Percentiles rank a stretch among this genome's conserved stretches.
Evolutionary conservation across 441 rosid genomes (phyloP).

Genomic region (Euphorbia celastroides): DNA sequence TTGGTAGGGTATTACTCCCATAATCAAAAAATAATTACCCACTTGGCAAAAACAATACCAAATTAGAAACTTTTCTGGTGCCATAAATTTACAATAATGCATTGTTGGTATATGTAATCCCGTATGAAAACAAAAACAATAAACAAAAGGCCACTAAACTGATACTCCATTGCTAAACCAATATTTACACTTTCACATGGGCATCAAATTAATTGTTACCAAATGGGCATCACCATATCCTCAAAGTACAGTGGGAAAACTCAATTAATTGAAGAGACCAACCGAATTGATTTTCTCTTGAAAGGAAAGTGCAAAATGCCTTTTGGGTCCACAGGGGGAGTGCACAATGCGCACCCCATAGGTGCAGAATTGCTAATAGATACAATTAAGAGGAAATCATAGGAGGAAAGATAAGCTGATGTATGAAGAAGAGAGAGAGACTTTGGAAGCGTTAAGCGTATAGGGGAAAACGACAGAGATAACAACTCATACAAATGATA

Average conservation of each 20-base stretch:
- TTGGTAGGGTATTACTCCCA: neutral
- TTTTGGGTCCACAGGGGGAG: constrained; percentile 14
- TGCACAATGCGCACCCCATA: constrained; percentile 20
- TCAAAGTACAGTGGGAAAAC: constrained; percentile 8
- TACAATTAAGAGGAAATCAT: neutral
- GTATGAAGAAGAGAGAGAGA: neutral
- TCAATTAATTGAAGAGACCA: constrained; percentile 22
- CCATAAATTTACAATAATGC: neutral
- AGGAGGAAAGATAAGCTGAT: constrained; percentile 8
- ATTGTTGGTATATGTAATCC: constrained; percentile 4
- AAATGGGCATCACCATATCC: neutral
- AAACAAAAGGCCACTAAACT: neutral
- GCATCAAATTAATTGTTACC: neutral
- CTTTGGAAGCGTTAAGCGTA: constrained; percentile 6
- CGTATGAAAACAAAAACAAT: neutral
- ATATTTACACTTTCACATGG: neutral
- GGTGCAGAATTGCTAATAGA: neutral
- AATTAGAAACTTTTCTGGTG: neutral
- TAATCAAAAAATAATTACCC: neutral
- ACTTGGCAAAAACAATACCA: neutral
- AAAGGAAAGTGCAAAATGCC: no score
- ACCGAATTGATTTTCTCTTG: neutral
- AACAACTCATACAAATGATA: constrained; percentile 17
- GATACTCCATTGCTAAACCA: neutral
- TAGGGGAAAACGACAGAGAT: constrained; percentile 24